phyloP scores from a whole-genome alignment of 805 yeast genomes.

The Kazachstania taianensis region DNA sequence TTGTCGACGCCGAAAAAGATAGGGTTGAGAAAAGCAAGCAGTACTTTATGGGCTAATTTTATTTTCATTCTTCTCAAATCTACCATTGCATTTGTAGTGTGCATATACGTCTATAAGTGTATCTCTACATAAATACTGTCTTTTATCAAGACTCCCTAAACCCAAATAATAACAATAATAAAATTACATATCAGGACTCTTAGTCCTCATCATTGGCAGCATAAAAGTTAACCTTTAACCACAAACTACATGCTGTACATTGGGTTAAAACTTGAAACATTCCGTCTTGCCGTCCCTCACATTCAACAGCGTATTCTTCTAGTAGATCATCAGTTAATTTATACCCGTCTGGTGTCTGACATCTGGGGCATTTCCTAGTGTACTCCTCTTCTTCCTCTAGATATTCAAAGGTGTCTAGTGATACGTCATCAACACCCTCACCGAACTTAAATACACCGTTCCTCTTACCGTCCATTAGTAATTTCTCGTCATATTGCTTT shows the following conservation, averaged over 20 bases:
- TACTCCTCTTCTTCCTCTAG: conserved; percentile 29
- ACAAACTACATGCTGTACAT: conserved; percentile 74
- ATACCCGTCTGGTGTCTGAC: conserved; percentile 45
- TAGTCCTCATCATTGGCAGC: conserved; percentile 20
- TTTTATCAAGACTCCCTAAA: too few species aligned
- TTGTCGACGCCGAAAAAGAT: conserved; percentile 46
- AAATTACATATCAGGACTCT: too few species aligned
- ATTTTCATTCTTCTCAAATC: too few species aligned
- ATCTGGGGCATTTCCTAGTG: conserved; percentile 55
- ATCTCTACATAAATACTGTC: too few species aligned
- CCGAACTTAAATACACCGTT: conserved; percentile 36
- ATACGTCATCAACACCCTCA: conserved; percentile 59
- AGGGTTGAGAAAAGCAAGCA: conserved; percentile 1
- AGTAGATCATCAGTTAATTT: conserved; percentile 52
- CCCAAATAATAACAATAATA: too few species aligned
- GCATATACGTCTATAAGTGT: too few species aligned
- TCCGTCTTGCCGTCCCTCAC: conserved; percentile 26
- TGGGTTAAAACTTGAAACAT: conserved; percentile 65
- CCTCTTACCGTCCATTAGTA: conserved; percentile 28
- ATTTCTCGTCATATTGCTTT: conserved; percentile 41
- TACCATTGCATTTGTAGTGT: too few species aligned
- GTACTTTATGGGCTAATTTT: conserved; percentile 1
- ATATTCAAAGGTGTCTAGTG: conserved; percentile 50
- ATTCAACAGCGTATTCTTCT: conserved; percentile 36
- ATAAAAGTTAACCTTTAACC: conserved; percentile 67